phyloP scores from a whole-genome alignment of 148 eudicot species.

The Cornus suecica region DNA sequence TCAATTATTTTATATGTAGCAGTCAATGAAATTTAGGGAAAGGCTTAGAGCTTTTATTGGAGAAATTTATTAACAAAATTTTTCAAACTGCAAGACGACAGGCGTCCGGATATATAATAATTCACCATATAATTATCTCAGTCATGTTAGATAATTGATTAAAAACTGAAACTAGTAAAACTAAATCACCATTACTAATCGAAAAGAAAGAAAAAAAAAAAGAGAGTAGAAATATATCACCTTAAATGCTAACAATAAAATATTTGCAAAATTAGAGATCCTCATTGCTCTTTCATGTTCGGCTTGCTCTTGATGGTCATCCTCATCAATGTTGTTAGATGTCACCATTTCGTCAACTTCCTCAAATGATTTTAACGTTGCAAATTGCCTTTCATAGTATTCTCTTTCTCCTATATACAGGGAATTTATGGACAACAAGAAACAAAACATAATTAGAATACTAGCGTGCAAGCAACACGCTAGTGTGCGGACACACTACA shows the following conservation, averaged over 20 bases:
- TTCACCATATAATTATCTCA: not conserved
- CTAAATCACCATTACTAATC: too few relatives aligned
- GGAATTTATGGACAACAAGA: not conserved
- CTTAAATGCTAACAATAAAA: conserved; percentile 70
- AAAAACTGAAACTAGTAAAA: not conserved
- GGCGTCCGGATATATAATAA: not conserved
- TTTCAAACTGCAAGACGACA: not conserved
- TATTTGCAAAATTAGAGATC: conserved; percentile 82
- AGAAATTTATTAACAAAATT: too few relatives aligned
- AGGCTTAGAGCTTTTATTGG: too few relatives aligned
- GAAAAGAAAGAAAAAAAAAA: too few relatives aligned
- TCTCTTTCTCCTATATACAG: conserved; percentile 62
- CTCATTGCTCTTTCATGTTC: conserved; percentile 86
- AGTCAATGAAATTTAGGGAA: not conserved
- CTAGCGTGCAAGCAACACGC: not conserved
- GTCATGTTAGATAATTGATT: not conserved
- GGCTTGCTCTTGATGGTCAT: conserved; percentile 46
- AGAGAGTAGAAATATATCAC: conserved; percentile 23
- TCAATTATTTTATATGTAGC: too few relatives aligned
- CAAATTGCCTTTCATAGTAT: conserved; percentile 77
- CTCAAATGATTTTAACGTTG: conserved; percentile 74
- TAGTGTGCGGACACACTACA: not conserved
- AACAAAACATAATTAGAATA: not conserved
- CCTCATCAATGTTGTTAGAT: conserved; percentile 41
- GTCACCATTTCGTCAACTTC: conserved; percentile 55